Conservation (phyloP, 169 alveolate genomes). For the Plasmodium sp. region DNA sequence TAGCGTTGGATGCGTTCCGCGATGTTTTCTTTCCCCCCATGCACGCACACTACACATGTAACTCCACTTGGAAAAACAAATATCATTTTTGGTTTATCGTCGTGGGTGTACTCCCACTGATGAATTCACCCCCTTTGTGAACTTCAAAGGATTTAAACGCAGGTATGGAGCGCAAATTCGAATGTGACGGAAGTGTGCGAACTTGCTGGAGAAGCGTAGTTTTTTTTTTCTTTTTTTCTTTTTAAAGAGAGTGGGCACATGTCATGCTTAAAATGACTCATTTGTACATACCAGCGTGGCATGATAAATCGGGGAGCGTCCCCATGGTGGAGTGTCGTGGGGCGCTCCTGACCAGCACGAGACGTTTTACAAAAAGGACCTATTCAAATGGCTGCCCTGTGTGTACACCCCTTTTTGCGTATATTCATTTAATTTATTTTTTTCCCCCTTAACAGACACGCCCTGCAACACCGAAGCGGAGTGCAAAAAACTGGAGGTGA, state of each 20-base stretch:
- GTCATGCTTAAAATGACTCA: too few relatives aligned
- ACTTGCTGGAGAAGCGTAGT: neutral
- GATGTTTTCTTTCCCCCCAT: neutral
- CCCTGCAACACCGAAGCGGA: constrained; percentile 71
- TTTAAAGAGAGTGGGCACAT: too few relatives aligned
- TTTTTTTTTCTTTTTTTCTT: neutral
- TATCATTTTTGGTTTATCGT: neutral
- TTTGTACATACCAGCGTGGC: too few relatives aligned
- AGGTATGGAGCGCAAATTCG: neutral
- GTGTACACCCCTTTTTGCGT: neutral
- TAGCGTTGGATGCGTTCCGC: neutral
- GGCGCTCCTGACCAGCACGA: too few relatives aligned
- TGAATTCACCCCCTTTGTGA: neutral
- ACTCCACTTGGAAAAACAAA: neutral
- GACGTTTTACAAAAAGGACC: too few relatives aligned
- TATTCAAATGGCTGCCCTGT: neutral
- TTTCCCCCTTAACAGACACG: constrained; percentile 12
- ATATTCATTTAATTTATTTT: neutral
- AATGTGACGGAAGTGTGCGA: neutral
- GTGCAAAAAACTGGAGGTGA: constrained; percentile 75
- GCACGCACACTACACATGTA: neutral
- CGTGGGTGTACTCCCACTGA: neutral
- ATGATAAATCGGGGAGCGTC: too few relatives aligned
- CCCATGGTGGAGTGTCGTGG: too few relatives aligned
- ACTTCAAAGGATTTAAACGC: neutral